Evolutionary conservation across 495 filamentous ascomycete species (phyloP), one percentile per base, ranked within the genome.

Genomic region (Penicillium maclennaniae): DNA sequence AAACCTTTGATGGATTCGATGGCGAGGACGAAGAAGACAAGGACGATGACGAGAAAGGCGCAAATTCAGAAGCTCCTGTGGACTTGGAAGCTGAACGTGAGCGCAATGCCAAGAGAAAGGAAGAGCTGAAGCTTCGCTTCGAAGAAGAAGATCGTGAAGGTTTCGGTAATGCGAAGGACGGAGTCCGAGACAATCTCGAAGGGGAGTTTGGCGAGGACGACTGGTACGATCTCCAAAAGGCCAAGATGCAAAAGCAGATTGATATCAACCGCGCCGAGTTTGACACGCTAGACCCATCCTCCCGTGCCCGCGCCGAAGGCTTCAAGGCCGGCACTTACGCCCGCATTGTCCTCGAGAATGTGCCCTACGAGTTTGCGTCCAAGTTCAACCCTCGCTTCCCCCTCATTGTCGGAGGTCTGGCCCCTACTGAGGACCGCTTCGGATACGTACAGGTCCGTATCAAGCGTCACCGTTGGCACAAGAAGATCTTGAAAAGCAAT

Each of bases 211-310:
- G 90, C 28, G 92, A 97, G 70, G 93, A 98, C 61, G 90, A 97
- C 40, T 98, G 95, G 95, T 97, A 97, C 66, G 92, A 97, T 64
- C 79, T 88, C 21, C 95, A 98, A 63, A 98, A 98, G 68, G 91
- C 95, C 21, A 81, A 87, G 60, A 80, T 97, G 53, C 87, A 97
- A 68, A 97, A 95, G 72, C 95, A 97, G 67, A 76, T 90, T 43
- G 84, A 89, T 51, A 95, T 98, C 78, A 98, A 98, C 73, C 89
- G 89, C 55, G 82, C 87, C 43, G 93, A 97, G 58, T 95, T 95
- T 61, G 89, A 91, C 38, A 71, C 79, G 17, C 80, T 97, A 10
- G 93, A 97, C 58, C 87, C 90, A 46, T 72, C 75, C 25, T 88
- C 91, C 41, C 80, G 93, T 40, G 79, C 85, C 12, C 78, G 87